Conservation (phyloP, 352 stramenopile species). For the Pythium myriotylum region DNA sequence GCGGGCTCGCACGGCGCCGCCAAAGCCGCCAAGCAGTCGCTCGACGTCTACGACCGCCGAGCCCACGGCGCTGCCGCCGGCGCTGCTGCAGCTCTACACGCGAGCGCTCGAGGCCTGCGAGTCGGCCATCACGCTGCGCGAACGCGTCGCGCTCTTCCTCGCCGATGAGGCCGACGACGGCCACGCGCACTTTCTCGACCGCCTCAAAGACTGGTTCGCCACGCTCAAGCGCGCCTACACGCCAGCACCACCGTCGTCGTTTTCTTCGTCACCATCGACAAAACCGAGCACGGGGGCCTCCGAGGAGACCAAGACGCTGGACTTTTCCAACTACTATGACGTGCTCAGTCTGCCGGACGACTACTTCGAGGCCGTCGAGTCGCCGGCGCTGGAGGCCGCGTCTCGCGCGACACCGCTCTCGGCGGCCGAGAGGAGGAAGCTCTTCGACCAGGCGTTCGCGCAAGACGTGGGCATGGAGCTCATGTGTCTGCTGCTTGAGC, state of each 20-base stretch:
- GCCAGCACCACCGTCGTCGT: background rate
- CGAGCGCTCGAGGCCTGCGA: constrained; percentile 1
- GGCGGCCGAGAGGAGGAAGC: background rate
- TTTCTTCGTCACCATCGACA: too few relatives aligned
- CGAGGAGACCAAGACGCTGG: background rate
- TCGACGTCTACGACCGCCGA: constrained; percentile 7
- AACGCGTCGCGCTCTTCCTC: constrained; percentile 8
- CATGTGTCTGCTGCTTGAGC: constrained; percentile 35
- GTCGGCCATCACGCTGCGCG: constrained; percentile 16
- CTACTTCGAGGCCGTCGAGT: background rate
- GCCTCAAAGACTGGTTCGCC: constrained; percentile 2
- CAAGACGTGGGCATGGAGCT: constrained; percentile 23
- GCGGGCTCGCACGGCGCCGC: background rate
- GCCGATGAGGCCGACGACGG: background rate
- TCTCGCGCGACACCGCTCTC: background rate
- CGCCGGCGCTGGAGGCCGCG: too few relatives aligned
- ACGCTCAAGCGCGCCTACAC: background rate
- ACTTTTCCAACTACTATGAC: constrained; percentile 12
- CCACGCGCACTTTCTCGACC: constrained; percentile 10
- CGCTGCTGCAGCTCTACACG: constrained; percentile 7
- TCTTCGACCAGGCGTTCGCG: constrained; percentile 32
- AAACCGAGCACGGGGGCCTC: too few relatives aligned
- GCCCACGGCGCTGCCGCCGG: constrained; percentile 3
- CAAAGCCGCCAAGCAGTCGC: background rate
- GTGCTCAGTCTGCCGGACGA: constrained; percentile 1